Evolutionary conservation across 2,329 filamentous ascomycete genomes (phyloP), one percentile per base, ranked within the genome.

Genomic region (Mariannaea elegans): DNA sequence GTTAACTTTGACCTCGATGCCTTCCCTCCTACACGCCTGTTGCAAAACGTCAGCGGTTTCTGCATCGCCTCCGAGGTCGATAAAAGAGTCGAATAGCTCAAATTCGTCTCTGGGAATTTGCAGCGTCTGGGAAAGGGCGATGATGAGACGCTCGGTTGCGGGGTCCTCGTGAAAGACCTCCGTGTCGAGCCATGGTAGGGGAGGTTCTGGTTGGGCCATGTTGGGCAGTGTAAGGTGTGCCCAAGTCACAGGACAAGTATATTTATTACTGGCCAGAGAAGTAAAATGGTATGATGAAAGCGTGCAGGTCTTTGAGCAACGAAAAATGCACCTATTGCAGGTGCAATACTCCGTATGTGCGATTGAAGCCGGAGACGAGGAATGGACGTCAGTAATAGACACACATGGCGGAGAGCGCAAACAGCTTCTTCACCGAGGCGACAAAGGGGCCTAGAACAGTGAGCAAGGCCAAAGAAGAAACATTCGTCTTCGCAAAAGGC

Each of bases 31-130:
- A 31, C 69, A 71, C 7, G 62, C 52, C 18, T 49, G 27, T 5
- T 59, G 55, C 16, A 71, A 36, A 7, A 39, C 23, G 12, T 65
- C 44, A 66, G 77, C 78, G n/a, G 72, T 66, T 18, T 71, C 66
- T 24, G 74, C 72, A 61, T 77, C 72, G 46, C 81, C 78, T 32
- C 81, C 80, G 8, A 82, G 68, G 21, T 82, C 80, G 42, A 66
- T 63, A 52, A 82, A 82, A 12, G 80, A 82, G 58, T 79, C 77
- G 56, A 77, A 73, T 7, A 77, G 66, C 13, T 72, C 68, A 13
- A 81, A 71, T 1, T 69, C 63, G 19, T 69, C 58, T 7, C 62
- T 57, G 2, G 74, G 67, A 3, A 79, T 69, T 14, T 72, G 69
- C 9, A 82, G 72, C 1, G 78, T 74, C 23, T 76, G 69, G 3